A percentile compares a stretch with the other conserved stretches of the same genome.
These are phyloP conservation scores for Peterozyma xylosa DNA, from an alignment of 805 yeast species.

Conservation along the genomic window DNA sequence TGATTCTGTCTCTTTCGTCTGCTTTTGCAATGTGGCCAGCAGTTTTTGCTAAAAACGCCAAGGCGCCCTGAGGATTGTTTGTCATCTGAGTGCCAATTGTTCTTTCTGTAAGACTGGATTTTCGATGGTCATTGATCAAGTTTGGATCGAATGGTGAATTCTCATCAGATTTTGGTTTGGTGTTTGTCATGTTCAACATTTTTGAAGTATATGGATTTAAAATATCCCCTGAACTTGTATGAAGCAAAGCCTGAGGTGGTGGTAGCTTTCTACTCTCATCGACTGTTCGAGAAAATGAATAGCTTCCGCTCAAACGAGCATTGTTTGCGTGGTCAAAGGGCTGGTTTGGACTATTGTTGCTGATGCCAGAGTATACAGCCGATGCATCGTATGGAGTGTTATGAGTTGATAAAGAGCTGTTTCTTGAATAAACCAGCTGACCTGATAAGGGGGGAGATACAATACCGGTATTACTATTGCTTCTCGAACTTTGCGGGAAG, in stretches of 20 bases:
- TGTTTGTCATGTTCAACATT: slow-evolving; percentile 6
- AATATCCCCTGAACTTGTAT: slow-evolving; percentile 2
- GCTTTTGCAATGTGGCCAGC: slow-evolving; percentile 72
- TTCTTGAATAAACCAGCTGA: background rate
- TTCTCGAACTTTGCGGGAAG: background rate
- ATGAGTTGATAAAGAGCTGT: background rate
- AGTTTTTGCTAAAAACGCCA: slow-evolving; percentile 68
- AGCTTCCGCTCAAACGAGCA: background rate
- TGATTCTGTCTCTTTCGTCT: slow-evolving; percentile 55
- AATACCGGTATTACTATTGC: background rate
- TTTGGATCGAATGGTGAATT: background rate
- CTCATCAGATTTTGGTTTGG: background rate
- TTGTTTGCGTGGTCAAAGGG: background rate
- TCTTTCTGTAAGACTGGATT: background rate
- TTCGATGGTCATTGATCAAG: background rate
- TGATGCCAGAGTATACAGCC: background rate
- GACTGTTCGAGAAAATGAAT: background rate
- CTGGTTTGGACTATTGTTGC: background rate
- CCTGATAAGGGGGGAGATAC: too few relatives aligned
- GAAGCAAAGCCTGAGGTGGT: slow-evolving; percentile 4
- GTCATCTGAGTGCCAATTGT: background rate
- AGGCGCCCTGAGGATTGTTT: slow-evolving; percentile 41
- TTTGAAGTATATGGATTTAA: slow-evolving; percentile 4
- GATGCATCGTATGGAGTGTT: background rate
- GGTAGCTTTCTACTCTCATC: slow-evolving; percentile 1